Percentiles rank a stretch among this genome's conserved stretches.
Conservation (phyloP, 441 rosid species). For the Isatis lusitanica region DNA sequence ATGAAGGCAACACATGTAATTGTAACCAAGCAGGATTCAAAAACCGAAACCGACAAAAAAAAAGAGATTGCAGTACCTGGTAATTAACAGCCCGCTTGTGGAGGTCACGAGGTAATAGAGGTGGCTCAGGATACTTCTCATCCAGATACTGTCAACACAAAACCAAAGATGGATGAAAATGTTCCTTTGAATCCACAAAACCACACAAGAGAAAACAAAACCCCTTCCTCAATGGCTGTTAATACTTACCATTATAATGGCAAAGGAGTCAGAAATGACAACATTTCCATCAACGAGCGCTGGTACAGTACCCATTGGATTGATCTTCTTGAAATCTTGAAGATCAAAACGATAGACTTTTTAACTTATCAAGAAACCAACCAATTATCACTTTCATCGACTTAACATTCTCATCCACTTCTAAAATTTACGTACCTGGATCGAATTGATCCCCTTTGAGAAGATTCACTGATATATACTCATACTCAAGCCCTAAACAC, state of each 20-base stretch:
- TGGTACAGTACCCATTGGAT: slow-evolving; percentile 81
- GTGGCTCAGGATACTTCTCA: slow-evolving; percentile 74
- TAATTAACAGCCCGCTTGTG: slow-evolving; percentile 60
- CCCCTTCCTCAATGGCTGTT: not conserved
- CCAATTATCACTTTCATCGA: not conserved
- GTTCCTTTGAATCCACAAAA: not conserved
- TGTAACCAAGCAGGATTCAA: not conserved
- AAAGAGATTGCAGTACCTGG: slow-evolving; percentile 50
- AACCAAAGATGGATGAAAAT: not conserved
- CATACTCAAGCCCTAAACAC: slow-evolving; percentile 43
- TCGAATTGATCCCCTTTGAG: slow-evolving; percentile 27
- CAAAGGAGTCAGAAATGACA: slow-evolving; percentile 72
- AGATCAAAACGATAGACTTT: not conserved
- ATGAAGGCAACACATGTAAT: not conserved
- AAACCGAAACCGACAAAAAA: not conserved
- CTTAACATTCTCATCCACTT: not conserved
- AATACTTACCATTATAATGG: slow-evolving; percentile 63
- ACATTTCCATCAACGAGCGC: slow-evolving; percentile 74
- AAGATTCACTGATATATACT: slow-evolving; percentile 64
- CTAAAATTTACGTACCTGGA: slow-evolving; percentile 46
- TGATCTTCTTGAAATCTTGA: slow-evolving; percentile 67
- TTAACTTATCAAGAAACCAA: not conserved
- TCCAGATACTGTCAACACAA: slow-evolving; percentile 61
- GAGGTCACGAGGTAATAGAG: slow-evolving; percentile 65
- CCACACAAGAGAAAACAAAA: not conserved